Base-by-base conservation (phyloP, 495 filamentous ascomycete species). In the Hypoxylon intermedium region DNA sequence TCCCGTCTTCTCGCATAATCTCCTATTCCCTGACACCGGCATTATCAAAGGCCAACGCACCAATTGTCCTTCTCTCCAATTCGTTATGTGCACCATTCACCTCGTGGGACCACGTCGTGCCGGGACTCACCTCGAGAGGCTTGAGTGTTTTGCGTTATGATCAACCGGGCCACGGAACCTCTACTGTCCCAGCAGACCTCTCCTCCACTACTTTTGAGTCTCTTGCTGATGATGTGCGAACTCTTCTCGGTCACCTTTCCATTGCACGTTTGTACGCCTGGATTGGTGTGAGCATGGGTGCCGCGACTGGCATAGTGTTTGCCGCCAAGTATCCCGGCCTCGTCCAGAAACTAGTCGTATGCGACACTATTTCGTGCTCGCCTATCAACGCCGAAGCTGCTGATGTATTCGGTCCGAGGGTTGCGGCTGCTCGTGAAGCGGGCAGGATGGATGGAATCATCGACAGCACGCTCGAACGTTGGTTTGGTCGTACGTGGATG, bases 271-370 rank as follows among this genome's bases (percentile, higher is more conserved):
- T 75, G n/a, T 51, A 69, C 48, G 67, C 58, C 23, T 75, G 73
- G 73, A 61, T 74, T 2, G 71, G 71, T 13, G 65, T 72, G 13
- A 72, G 65, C 31, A 67, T 74, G 63, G 73, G 73, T 21, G 73
- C 67, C n/a, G 64, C 66, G 6, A 68, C 58, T 15, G 69, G 64
- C 31, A 53, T 72, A 16, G 54, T 63, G 23, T 74, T 74, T 36
- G 62, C 57, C 9, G 56, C 59, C 13, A 63, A 47, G 20, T 68
- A 71, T 36, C 71, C 71, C 1, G 55, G 45, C 18, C 41, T 70
- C 7, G 51, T 71, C 13, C 42, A 50, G 31, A 56, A 51, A 18
- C 58, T 75, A 0, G 53, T 73, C 11, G 33, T 67, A 6, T 68
- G 65, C 30, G 63, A 67, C 44, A 67, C 69, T 28, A 68, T 72